These are phyloP conservation scores for Sonneratia caseolaris DNA, from an alignment of 345 rosid genomes.

Conservation along the genomic window DNA sequence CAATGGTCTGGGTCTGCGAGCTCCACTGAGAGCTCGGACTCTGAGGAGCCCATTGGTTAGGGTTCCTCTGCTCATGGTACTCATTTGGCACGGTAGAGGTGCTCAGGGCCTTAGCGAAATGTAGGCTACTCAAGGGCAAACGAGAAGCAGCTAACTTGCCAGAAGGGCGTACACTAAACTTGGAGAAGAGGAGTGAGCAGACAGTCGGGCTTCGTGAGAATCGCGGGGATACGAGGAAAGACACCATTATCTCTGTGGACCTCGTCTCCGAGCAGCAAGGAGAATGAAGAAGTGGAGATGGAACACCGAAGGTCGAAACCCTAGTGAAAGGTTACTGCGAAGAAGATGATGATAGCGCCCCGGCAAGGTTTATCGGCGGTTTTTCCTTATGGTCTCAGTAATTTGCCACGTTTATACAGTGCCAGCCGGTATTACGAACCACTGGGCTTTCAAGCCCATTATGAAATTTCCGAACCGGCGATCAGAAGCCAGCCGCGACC, in stretches of 20 bases:
- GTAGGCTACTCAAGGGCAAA: not conserved
- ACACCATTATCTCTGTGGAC: conserved; percentile 20
- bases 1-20: not conserved
- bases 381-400: too few relatives aligned
- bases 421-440: not conserved
- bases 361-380: not conserved
- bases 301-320: not conserved
- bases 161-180: conserved; percentile 1
- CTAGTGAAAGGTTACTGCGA: not conserved
- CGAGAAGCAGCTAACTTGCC: not conserved
- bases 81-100: conserved; percentile 18
- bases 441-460: not conserved
- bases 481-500: not conserved
- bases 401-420: too few relatives aligned
- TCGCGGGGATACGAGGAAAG: conserved; percentile 40
- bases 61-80: conserved; percentile 11
- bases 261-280: not conserved
- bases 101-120: conserved; percentile 1
- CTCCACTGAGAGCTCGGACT: conserved; percentile 10
- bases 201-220: conserved; percentile 14
- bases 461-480: not conserved
- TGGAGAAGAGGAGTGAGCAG: conserved; percentile 5
- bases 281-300: not conserved
- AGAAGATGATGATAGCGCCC: not conserved
- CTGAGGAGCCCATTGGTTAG: conserved; percentile 1